phyloP scores from a whole-genome alignment of 257 asterid species.

The Solanum pimpinellifolium region DNA sequence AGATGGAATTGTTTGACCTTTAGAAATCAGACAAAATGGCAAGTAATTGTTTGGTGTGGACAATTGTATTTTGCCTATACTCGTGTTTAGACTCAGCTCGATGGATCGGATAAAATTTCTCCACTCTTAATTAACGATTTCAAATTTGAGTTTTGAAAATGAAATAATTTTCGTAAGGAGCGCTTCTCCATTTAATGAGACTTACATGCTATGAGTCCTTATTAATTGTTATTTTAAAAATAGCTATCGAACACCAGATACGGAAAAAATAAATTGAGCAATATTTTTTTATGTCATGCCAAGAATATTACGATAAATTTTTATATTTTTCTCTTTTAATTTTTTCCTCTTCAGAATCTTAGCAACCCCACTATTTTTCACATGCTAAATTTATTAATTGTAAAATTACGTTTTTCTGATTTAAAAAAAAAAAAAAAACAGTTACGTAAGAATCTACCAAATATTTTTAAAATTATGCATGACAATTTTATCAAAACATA shows the following conservation, averaged over 20 bases:
- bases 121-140: neutral
- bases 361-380: neutral
- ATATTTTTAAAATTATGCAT: neutral
- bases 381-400: neutral
- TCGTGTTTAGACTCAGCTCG: neutral
- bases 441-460: neutral
- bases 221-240: neutral
- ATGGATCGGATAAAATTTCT: neutral
- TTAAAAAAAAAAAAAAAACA: neutral
- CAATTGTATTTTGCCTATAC: neutral
- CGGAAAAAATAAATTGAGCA: neutral
- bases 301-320: neutral
- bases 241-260: accelerated
- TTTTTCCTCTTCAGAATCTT: neutral
- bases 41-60: conserved; percentile 14
- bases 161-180: neutral
- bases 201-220: neutral
- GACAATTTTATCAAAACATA: neutral
- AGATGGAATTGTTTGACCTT: conserved; percentile 28
- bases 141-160: neutral
- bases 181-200: neutral
- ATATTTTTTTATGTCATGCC: neutral
- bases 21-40: conserved; percentile 21
- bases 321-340: neutral
- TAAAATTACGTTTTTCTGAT: neutral